These are phyloP conservation scores for Citrullus mucosospermus DNA, from an alignment of 306 rosid species.

Conservation along the genomic window DNA sequence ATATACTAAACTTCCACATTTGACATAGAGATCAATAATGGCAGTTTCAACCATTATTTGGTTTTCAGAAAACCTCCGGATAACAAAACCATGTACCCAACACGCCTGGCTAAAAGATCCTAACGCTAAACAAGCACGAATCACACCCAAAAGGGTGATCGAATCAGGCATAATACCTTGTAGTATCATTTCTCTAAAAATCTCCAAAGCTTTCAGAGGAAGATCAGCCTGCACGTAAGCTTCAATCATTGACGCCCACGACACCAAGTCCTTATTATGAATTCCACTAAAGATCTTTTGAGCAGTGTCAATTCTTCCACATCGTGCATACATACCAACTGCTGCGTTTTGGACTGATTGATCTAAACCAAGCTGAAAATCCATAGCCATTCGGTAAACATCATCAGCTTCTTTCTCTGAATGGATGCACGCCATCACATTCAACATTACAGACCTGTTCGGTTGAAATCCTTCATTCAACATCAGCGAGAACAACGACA, in stretches of 20 bases:
- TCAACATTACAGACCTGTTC: slow-evolving; percentile 23
- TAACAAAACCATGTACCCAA: slow-evolving; percentile 17
- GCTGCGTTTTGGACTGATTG: slow-evolving; percentile 23
- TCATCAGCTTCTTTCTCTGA: slow-evolving; percentile 21
- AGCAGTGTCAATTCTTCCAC: slow-evolving; percentile 23
- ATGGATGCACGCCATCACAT: slow-evolving; percentile 24
- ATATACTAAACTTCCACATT: slow-evolving; percentile 26
- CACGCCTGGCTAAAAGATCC: slow-evolving; percentile 26
- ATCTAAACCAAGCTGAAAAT: slow-evolving; percentile 9
- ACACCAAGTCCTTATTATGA: slow-evolving; percentile 28
- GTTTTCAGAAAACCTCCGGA: slow-evolving; percentile 6
- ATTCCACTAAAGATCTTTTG: slow-evolving; percentile 19
- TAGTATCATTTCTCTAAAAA: slow-evolving; percentile 18
- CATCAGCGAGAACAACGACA: slow-evolving; percentile 16
- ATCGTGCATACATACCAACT: slow-evolving; percentile 34
- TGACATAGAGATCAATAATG: slow-evolving; percentile 27
- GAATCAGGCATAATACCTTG: slow-evolving; percentile 15
- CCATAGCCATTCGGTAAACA: slow-evolving; percentile 6
- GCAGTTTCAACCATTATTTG: slow-evolving; percentile 20
- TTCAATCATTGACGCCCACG: slow-evolving; percentile 38
- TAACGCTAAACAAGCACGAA: slow-evolving; percentile 26
- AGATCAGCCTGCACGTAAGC: slow-evolving; percentile 18
- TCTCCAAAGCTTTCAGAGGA: slow-evolving; percentile 23
- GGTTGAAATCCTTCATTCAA: slow-evolving; percentile 15
- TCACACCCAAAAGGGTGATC: slow-evolving; percentile 22